Base-by-base conservation (phyloP, 148 eudicot species). In the Vaccinium darrowii region DNA sequence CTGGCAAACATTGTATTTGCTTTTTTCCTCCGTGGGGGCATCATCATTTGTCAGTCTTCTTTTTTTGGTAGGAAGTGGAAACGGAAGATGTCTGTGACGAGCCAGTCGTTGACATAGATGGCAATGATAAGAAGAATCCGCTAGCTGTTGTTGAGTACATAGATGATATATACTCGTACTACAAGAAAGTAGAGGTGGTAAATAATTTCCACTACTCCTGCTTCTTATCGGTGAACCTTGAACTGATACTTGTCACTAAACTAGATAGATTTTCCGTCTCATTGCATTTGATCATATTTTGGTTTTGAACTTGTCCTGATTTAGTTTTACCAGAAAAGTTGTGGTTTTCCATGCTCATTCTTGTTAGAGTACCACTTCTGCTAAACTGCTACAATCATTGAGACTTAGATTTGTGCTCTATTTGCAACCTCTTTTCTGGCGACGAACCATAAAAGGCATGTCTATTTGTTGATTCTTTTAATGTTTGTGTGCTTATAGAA, bases 141-240 rank as follows among this genome's bases (percentile, higher is more conserved):
- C 92, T 94, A 50, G 97, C 98, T 67, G 97, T 92, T 16, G 88
- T 90, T 0, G 98, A 93, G 84, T 94, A 96, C 84, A 79, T 92
- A 30, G 93, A 92, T 73, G 98, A 94, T 5, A 82, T 96, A 69
- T 92, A 94, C 85, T 87, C 91, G 8, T 89, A 90, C 86, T 96
- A 94, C 89, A 92, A 86, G 87, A 91, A 89, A 85, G 62, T 82
- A 14, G 98, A 96, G 98, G 96, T 94, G 88, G 84, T 67, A 5
- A 27, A 19, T 76, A 23, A 18, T 49, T 53, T 71, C 62, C 71
- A 56, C 43, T 53, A 21, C 30, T 13, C 21, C 63, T 49, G 7
- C 15, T 52, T 56, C 49, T 39, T 15, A 21, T 15, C 8, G 4
- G 19, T 56, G 49, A 39, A 80, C 72, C 9, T 58, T 58, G 72